Evolutionary conservation across 495 filamentous ascomycete genomes (phyloP), one percentile per base, ranked within the genome.

Genomic region (Mycothermus thermophilus): DNA sequence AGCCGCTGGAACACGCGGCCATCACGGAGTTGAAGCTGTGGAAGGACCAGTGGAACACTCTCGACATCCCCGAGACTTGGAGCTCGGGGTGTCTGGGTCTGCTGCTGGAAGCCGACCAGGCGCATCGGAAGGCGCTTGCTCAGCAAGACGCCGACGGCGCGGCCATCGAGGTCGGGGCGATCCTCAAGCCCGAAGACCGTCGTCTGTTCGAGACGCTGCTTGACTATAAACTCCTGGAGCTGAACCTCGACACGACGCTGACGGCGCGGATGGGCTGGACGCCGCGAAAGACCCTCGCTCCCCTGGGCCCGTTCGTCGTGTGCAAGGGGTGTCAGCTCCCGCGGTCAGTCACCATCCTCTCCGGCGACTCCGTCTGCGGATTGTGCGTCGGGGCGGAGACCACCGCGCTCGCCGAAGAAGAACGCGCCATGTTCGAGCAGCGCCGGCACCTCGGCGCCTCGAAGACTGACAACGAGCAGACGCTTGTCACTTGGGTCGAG

Each of bases 261-360:
- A 46, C 39, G 5, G 58, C 57, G 2, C 37, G 34, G 8, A 31
- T 60, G n/a, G 48, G 58, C 3, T 68, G 60, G 61, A 57, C 46
- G 4, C 64, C 64, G 3, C 32, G 58, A 9, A 65, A 64, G 49
- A 51, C 48, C 17, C 47, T 37, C 20, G 46, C 47, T 0, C 30
- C 51, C 2, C 31, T 66, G 5, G 61, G 64, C 5, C 63, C 60
- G 1, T 26, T 56, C 9, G 49, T 46, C 3, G 40, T 43, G n/a
- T 68, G 64, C 41, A 54, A 48, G 28, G 38, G 20, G 10, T 69
- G 62, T 32, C 27, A 57, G n/a, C 58, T 45, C 25, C 60, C 62
- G 2, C 50, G 65, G 0, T 69, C 63, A 0, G 60, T 67, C 1
- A 66, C 60, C 8, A 45, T 69, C 3, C 67, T 67, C 60, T 50